Base-by-base conservation (phyloP, 2,329 filamentous ascomycete species). In the Penicillium hesseltinei region DNA sequence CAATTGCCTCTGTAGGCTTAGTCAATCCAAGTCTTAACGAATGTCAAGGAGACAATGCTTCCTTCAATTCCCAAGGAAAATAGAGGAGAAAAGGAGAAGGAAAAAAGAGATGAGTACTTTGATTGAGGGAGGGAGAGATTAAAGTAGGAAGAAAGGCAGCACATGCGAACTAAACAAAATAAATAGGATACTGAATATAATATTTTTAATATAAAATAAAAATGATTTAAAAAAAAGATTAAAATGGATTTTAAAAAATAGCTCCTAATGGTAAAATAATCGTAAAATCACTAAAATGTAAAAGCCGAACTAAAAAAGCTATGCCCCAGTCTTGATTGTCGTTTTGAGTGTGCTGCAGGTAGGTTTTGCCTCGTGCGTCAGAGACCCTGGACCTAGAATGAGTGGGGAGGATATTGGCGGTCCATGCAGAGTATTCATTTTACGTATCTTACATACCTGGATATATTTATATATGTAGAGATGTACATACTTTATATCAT, bases 301-400 rank as follows among this genome's bases (percentile, higher is more conserved):
- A 58, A 57, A 46, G 50, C 31, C 25, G 42, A 54, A 54, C 40
- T 59, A 63, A 59, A 62, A 53, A 62, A 57, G 59, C 56, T 56
- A 38, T 60, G 58, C 57, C 51, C 63, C 54, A 53, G 65, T 66
- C 54, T 63, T 63, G 53, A 54, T 75, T 69, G 68, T 74, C 73
- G 67, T 74, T 75, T 74, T 69, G 71, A 74, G 72, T 65, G 66
- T 69, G 68, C 69, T 75, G 73, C 73, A 75, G 71, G 70, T 71
- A 71, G 69, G 71, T 72, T 73, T 73, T 74, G 64, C 71, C 69
- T 74, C 68, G 69, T 74, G 72, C 71, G 71, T 75, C 70, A 74
- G 71, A 73, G 69, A 71, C 71, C 72, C 71, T 73, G 67, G 72
- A 75, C 74, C 73, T 75, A 75, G 72, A 61, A 19, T 58, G 56